Base-by-base conservation (phyloP, 768 basidiomycete species). In the Suillus hirtellus region DNA sequence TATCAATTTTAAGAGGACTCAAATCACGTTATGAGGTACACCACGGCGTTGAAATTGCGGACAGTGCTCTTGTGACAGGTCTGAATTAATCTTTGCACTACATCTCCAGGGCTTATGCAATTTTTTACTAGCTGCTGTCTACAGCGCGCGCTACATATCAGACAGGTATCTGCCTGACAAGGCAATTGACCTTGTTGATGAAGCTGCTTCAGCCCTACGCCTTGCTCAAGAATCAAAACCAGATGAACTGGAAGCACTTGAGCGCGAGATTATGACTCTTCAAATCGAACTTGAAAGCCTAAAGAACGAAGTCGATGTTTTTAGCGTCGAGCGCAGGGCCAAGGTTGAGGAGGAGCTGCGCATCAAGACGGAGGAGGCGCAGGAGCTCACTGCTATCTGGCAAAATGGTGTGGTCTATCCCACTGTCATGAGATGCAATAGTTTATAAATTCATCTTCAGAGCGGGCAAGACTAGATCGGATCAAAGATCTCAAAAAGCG, bases 131-230 rank as follows among this genome's bases (percentile, higher is more conserved):
- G 94, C 95, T 31, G 92, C 93, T 0, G 86, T 95, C 2, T 95
- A 96, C 67, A 80, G 86, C 7, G 86, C 92, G 27, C 85, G 93
- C 19, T 96, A 96, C 70, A 89, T 96, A 66, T 89, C 93, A 0
- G 92, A 94, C 72, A 84, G 94, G 4, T 95, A 86, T 73, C 82
- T 96, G 1, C 95, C 95, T 0, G 95, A 97, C 76, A 96, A 96
- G 72, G 90, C 92, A 11, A 92, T 94, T 49, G 93, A 96, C 73
- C 82, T 97, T 3, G 86, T 98, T 1, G 96, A 99, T 74, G 96
- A 98, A 75, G 95, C 95, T 3, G 91, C 93, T 1, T 92, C 92
- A 2, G 83, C 93, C 0, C 80, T 98, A 5, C 86, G 93, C 0
- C 85, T 97, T 4, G 91, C 94, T 0, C 95, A 95, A 70, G 93